phyloP scores from a whole-genome alignment of 352 stramenopile genomes.

The Globisporangium spiculum region DNA sequence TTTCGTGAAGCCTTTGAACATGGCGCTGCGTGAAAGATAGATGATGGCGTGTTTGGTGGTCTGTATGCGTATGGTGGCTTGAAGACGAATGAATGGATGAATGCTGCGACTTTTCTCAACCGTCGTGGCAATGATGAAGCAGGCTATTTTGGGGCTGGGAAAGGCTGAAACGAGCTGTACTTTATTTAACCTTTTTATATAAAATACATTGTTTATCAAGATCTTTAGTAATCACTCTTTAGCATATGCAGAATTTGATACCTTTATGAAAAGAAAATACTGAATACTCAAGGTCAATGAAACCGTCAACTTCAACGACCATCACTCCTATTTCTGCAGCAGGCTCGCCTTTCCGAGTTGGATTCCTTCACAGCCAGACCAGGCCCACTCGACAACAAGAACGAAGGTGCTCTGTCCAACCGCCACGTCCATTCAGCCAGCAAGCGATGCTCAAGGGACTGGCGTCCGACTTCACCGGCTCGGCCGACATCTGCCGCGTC shows the following conservation, averaged over 20 bases:
- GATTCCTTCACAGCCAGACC: background rate
- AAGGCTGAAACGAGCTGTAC: too few relatives aligned
- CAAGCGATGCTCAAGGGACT: conserved; percentile 40
- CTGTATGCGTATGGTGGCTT: background rate
- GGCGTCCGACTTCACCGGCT: conserved; percentile 44
- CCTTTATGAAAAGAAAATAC: background rate
- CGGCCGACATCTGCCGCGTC: conserved; percentile 47
- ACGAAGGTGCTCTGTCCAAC: background rate
- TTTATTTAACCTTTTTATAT: too few relatives aligned
- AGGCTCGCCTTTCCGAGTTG: background rate
- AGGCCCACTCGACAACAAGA: background rate
- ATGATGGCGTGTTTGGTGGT: background rate
- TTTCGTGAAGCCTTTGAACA: conserved; percentile 46
- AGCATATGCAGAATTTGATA: too few relatives aligned
- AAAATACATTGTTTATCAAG: too few relatives aligned
- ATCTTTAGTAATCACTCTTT: background rate
- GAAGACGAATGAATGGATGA: background rate
- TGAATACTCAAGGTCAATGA: background rate
- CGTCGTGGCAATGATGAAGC: background rate
- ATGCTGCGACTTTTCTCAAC: background rate
- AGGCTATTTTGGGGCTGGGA: background rate
- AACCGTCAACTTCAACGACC: background rate
- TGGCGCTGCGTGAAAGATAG: conserved; percentile 2
- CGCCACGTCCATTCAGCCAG: background rate
- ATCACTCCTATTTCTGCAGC: background rate